Evolutionary conservation across 1,284 basidiomycete species (phyloP), one percentile per base, ranked within the genome.

Genomic region (Cryptococcus hybrid): DNA sequence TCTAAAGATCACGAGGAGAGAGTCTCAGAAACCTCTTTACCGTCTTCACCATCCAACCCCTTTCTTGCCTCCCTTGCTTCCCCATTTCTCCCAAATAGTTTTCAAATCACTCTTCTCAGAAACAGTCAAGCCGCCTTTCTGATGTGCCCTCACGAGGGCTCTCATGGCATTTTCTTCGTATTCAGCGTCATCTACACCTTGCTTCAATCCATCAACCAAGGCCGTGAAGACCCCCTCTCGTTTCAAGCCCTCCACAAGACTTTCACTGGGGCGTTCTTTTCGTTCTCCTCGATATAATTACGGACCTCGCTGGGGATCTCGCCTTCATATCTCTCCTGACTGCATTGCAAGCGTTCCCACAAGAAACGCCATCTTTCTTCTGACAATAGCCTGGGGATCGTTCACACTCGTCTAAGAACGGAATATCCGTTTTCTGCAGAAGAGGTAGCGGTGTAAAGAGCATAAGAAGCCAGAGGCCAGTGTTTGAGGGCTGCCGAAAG

Each of bases 281-380:
- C 52, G 40, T 52, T 52, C 51, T 70, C 67, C 57, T 70, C 67
- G 34, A 76, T 53, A 35, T 71, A 53, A 46, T 61, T 62, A 47
- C 54, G 47, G 0, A 75, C 73, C 37, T 78, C 77, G 7, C 61
- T 65, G 6, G 79, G 78, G 62, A 67, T 64, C 58, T 66, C 73
- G 44, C 65, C 78, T 57, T 62, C 70, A 58, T 61, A 76, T 61
- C 40, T 85, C 64, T 53, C 88, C 35, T 79, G 6, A 80, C 80
- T 90, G 89, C 3, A 86, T 80, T 53, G 95, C 83, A 49, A 97
- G 84, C 0, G 86, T 82, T 64, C 85, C 87, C 54, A 97, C 80
- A n/a, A 98, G 82, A 79, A 97, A 98, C 0, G 87, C 85, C 1
- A 86, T 82, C 78, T 97, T 98, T 55, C 92, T 82, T 13, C 92